Conservation (phyloP, 768 basidiomycete species). For the Agaricus sinodeliciosus region DNA sequence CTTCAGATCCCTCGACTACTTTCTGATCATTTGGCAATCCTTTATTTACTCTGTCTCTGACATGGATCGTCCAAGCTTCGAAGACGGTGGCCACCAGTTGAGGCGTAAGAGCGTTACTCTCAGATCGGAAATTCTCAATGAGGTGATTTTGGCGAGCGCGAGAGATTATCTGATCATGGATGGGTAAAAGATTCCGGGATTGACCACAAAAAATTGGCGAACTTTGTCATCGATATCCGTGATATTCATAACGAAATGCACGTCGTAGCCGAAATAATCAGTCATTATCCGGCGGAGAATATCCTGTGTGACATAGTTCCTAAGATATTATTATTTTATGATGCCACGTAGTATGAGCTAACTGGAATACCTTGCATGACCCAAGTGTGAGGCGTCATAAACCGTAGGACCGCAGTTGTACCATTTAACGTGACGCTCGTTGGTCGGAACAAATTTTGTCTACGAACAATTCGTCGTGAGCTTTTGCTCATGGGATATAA, state of each 20-base stretch:
- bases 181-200: constrained; percentile 12
- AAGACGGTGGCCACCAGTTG: constrained; percentile 51
- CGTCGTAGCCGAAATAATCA: constrained; percentile 96
- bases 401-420: constrained; percentile 99
- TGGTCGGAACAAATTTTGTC: constrained; percentile 70
- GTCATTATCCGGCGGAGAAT: constrained; percentile 83
- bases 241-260: constrained; percentile 99
- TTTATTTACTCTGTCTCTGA: constrained; percentile 56
- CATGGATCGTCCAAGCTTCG: constrained; percentile 61
- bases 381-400: constrained; percentile 98
- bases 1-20: constrained; percentile 43
- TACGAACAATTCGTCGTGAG: constrained; percentile 20
- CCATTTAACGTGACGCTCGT: constrained; percentile 84
- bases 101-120: constrained; percentile 47
- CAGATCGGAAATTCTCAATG: constrained; percentile 51
- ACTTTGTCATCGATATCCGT: constrained; percentile 99
- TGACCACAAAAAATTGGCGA: constrained; percentile 13
- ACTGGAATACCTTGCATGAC: constrained; percentile 81
- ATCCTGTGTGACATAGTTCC: constrained; percentile 97
- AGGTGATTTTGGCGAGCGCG: constrained; percentile 81
- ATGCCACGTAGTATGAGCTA: not conserved
- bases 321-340: constrained; percentile 22
- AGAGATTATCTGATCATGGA: constrained; percentile 69
- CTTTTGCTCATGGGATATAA: not conserved
- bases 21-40: constrained; percentile 48